Base-by-base conservation (phyloP, 495 filamentous ascomycete genomes). In the Daldinia vernicosa region DNA sequence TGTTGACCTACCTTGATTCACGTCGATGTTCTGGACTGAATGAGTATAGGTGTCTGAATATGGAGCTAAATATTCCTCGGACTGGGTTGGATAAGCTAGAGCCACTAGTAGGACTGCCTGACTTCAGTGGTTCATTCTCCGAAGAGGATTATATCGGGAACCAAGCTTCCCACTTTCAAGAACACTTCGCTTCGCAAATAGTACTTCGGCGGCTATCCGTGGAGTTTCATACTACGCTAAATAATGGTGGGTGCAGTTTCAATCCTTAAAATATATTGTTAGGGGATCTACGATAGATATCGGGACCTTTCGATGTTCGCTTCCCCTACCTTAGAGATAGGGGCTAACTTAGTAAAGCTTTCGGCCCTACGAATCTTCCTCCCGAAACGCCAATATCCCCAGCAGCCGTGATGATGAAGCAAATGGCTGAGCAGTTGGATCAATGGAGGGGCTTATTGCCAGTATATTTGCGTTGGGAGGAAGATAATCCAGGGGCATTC, bases 141-240 rank as follows among this genome's bases (percentile, higher is more conserved):
- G 77, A 84, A 30, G 82, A 82, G 14, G 82, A 85, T 66, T 79
- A 85, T 60, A 66, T 80, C 9, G 82, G 80, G n/a, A 82, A 83
- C 61, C 81, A 85, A 56, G 76, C 81, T 24, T 81, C 79, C 6
- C 84, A 86, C 60, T 86, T 84, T 58, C 83, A 85, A 58, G 83
- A 86, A 61, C 82, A 88, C 54, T 88, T 87, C 71, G 81, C 85
- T 4, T 86, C 87, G 0, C 86, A 88, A 66, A 84, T 89, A 60
- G 85, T 86, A 5, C 79, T 89, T 32, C 80, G 86, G n/a, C 78
- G 83, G 4, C 73, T 88, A 3, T 80, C 83, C 14, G 79, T 83
- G 12, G 77, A 83, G 24, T 83, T 88, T 37, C 83, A 88, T 61
- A 73, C 76, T 22, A 80, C 74, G 11, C 74, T 89, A 35, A 83